These are phyloP conservation scores for Neopestalotiopsis clavispora DNA, from an alignment of 2,329 filamentous ascomycete species.

Conservation along the genomic window DNA sequence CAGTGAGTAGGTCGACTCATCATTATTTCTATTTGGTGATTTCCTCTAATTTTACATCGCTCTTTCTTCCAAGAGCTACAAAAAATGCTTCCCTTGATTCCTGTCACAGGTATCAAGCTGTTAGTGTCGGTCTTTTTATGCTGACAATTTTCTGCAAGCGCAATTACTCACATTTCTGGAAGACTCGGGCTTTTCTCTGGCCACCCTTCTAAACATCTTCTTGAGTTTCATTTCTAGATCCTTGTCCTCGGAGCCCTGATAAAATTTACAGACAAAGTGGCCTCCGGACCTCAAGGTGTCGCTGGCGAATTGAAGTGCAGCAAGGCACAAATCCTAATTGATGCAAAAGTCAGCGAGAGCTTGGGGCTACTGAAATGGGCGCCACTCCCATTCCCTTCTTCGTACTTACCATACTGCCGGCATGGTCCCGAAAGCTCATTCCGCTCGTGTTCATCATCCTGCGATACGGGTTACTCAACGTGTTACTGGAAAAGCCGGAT, in stretches of 20 bases:
- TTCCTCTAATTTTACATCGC: constrained; percentile 37
- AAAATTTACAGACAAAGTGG: constrained; percentile 97
- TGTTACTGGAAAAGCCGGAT: constrained; percentile 79
- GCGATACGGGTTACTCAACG: constrained; percentile 91
- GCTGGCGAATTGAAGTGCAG: constrained; percentile 83
- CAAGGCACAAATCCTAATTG: constrained; percentile 81
- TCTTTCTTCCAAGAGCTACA: constrained; percentile 75
- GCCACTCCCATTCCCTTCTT: background rate
- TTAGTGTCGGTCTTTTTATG: background rate
- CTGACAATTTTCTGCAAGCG: background rate
- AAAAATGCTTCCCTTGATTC: constrained; percentile 88
- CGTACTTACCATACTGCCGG: constrained; percentile 84
- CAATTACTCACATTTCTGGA: constrained; percentile 74
- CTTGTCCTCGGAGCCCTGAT: constrained; percentile 88
- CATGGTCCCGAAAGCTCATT: constrained; percentile 83
- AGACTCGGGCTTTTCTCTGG: constrained; percentile 88
- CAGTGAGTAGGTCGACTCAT: no score
- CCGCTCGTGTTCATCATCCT: constrained; percentile 99
- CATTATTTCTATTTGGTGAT: constrained; percentile 15
- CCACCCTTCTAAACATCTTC: constrained; percentile 78
- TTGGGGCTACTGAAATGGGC: background rate
- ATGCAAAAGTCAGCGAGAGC: background rate
- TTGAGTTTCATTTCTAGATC: constrained; percentile 75
- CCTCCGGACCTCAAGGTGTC: constrained; percentile 83
- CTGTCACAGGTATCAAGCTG: constrained; percentile 44